Percentiles rank a stretch among this genome's conserved stretches.
phyloP scores from a whole-genome alignment of 805 yeast genomes.

The Yarrowia sp. region DNA sequence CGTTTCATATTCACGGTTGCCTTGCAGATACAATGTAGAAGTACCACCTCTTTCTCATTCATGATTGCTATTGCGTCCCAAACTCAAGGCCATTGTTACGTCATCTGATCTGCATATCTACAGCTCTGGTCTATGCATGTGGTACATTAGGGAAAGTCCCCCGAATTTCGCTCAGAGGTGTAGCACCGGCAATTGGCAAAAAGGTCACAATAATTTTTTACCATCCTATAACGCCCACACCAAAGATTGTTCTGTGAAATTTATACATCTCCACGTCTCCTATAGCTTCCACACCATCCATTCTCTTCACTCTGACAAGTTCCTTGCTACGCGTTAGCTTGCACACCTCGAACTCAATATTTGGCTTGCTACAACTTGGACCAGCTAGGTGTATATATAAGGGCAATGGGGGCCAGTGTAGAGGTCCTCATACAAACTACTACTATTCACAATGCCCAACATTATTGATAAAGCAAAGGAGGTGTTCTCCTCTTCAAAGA shows the following conservation, averaged over 20 bases:
- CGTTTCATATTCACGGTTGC: conserved; percentile 12
- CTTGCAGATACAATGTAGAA: background rate
- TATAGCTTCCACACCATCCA: no score
- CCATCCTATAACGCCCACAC: background rate
- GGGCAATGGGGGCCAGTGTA: background rate
- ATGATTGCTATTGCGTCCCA: conserved; percentile 37
- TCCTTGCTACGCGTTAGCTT: conserved; percentile 30
- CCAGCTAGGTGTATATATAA: conserved; percentile 10
- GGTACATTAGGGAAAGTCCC: conserved; percentile 10
- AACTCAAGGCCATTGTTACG: conserved; percentile 35
- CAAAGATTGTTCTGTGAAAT: background rate
- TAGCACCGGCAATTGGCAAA: conserved; percentile 1
- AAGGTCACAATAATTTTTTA: background rate
- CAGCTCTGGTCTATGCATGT: conserved; percentile 25
- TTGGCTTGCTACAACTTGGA: conserved; percentile 28
- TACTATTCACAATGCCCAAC: conserved; percentile 35
- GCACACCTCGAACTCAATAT: conserved; percentile 27
- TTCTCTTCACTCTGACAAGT: background rate
- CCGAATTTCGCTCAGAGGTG: background rate
- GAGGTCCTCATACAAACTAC: conserved; percentile 17
- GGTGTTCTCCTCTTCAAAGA: conserved; percentile 34
- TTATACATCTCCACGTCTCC: no score
- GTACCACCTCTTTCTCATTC: conserved; percentile 4
- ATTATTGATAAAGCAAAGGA: conserved; percentile 39
- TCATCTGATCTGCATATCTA: conserved; percentile 39